These are phyloP conservation scores for Paecilomyces fulvus DNA, from an alignment of 2,329 filamentous ascomycete species.

Conservation along the genomic window DNA sequence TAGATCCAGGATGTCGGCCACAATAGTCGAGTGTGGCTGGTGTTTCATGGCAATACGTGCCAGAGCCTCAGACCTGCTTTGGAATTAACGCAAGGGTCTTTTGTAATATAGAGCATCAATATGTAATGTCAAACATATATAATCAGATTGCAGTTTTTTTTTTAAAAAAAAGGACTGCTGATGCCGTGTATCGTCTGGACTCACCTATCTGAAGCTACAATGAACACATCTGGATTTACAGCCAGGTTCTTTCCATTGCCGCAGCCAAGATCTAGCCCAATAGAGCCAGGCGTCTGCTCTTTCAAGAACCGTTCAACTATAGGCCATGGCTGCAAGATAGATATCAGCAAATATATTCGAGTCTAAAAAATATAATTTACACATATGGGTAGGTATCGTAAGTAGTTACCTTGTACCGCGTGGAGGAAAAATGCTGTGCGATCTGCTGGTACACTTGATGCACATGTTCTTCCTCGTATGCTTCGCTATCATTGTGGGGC, in stretches of 20 bases:
- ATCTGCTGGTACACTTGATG: conserved; percentile 72
- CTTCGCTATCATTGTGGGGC: conserved; percentile 11
- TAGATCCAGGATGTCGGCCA: conserved; percentile 76
- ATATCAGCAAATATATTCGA: conserved; percentile 1
- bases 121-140: conserved; percentile 7
- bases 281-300: conserved; percentile 55
- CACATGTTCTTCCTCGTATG: conserved; percentile 79
- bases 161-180: neutral
- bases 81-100: neutral
- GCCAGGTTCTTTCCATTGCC: conserved; percentile 93
- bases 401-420: conserved; percentile 52
- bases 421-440: conserved; percentile 41
- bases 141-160: neutral
- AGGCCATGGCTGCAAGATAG: conserved; percentile 65
- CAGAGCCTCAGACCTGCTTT: conserved; percentile 49
- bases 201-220: conserved; percentile 79
- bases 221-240: conserved; percentile 68
- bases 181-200: conserved; percentile 12
- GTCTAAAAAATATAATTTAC: neutral
- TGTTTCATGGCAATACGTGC: conserved; percentile 49
- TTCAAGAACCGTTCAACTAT: conserved; percentile 73
- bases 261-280: conserved; percentile 88
- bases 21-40: conserved; percentile 57
- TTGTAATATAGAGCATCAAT: conserved; percentile 7
- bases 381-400: conserved; percentile 2